Conservation (phyloP, 2,329 filamentous ascomycete species). For the Fusarium buxicola region DNA sequence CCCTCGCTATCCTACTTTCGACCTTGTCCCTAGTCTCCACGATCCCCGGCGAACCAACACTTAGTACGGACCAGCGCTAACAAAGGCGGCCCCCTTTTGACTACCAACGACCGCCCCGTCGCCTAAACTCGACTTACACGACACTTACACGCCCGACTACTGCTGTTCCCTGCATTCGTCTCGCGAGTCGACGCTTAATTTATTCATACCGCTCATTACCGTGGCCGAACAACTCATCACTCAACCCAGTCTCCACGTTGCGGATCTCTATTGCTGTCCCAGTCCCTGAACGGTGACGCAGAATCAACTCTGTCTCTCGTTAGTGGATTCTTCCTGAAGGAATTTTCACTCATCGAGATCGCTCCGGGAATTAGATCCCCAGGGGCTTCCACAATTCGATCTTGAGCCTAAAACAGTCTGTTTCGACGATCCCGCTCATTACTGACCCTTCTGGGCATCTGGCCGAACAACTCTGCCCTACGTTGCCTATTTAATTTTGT, state of each 20-base stretch:
- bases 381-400: conserved; percentile 25
- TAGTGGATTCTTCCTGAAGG: conserved; percentile 36
- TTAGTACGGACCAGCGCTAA: conserved; percentile 26
- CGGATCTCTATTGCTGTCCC: conserved; percentile 39
- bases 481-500: conserved; percentile 10
- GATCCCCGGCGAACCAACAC: conserved; percentile 15
- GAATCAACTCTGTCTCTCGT: conserved; percentile 32
- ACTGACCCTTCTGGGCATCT: conserved; percentile 12
- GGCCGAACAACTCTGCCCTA: conserved; percentile 17
- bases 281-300: conserved; percentile 45
- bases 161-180: conserved; percentile 4
- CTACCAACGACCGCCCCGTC: conserved; percentile 22
- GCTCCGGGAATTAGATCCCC: conserved; percentile 23
- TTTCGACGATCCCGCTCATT: conserved; percentile 13
- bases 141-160: conserved; percentile 30
- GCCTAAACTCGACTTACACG: conserved; percentile 41
- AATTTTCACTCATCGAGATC: conserved; percentile 43
- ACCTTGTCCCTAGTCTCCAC: conserved; percentile 9
- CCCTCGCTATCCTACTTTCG: conserved; percentile 5
- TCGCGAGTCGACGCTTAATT: conserved; percentile 35
- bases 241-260: conserved; percentile 44
- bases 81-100: conserved; percentile 30
- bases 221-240: conserved; percentile 38
- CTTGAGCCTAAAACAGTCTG: conserved; percentile 31
- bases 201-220: conserved; percentile 36